Conservation (phyloP, 192 early-diverging fungal genomes). For the Umbelopsis sp. region DNA sequence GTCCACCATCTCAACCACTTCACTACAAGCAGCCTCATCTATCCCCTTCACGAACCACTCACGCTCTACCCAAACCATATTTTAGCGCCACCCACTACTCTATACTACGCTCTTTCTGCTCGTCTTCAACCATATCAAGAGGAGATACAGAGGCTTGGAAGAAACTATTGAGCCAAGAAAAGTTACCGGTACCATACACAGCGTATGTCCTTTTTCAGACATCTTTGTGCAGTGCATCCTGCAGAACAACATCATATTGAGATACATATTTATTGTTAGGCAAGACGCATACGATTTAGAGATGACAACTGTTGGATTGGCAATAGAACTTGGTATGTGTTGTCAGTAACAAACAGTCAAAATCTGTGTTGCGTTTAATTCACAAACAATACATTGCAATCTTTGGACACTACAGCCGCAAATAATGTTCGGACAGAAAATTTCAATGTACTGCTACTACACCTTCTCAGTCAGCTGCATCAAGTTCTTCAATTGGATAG, state of each 20-base stretch:
- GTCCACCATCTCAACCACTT: background rate
- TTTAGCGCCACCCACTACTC: constrained; percentile 22
- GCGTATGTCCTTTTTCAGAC: constrained; percentile 20
- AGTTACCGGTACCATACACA: constrained; percentile 32
- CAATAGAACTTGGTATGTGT: constrained; percentile 62
- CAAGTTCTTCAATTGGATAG: constrained; percentile 53
- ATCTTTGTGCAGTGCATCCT: background rate
- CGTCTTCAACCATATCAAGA: background rate
- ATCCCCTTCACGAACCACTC: background rate
- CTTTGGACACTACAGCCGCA: constrained; percentile 43
- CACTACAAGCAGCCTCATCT: constrained; percentile 9
- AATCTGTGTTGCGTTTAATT: constrained; percentile 6
- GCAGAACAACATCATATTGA: background rate
- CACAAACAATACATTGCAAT: background rate
- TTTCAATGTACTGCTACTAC: constrained; percentile 66
- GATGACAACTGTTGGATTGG: constrained; percentile 63
- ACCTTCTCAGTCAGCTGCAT: constrained; percentile 61
- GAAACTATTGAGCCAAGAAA: constrained; percentile 23
- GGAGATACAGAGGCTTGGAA: constrained; percentile 14
- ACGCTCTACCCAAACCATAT: constrained; percentile 17
- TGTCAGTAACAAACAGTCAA: background rate
- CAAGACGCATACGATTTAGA: constrained; percentile 77
- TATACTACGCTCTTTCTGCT: constrained; percentile 8
- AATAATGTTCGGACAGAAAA: constrained; percentile 68
- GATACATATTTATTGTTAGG: constrained; percentile 36